Conservation (phyloP, 1,284 basidiomycete genomes). For the Coniferiporia weirii region DNA sequence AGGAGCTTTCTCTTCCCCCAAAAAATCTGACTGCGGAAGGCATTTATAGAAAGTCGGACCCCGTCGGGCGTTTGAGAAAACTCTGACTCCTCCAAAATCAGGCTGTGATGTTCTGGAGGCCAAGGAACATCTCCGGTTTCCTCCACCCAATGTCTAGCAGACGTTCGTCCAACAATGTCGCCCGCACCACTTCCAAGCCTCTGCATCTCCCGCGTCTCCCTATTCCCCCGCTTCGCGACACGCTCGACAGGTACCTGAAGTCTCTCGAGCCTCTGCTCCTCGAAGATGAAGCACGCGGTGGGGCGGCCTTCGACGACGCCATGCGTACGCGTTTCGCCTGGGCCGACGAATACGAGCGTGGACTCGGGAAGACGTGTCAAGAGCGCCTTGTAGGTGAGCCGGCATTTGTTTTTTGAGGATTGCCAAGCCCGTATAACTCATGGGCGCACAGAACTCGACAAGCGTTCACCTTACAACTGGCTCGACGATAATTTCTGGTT, state of each 20-base stretch:
- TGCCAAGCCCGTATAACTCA: slow-evolving; percentile 4
- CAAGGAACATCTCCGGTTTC: not conserved
- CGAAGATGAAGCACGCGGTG: slow-evolving; percentile 64
- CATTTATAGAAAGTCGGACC: not conserved
- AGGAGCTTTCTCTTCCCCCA: too few relatives aligned
- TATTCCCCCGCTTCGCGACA: slow-evolving; percentile 74
- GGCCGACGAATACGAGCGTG: slow-evolving; percentile 70
- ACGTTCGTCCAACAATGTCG: not conserved
- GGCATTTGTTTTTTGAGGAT: slow-evolving; percentile 25
- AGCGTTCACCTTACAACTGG: slow-evolving; percentile 87
- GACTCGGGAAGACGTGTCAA: slow-evolving; percentile 72
- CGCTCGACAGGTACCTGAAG: slow-evolving; percentile 75
- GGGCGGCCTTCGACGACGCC: slow-evolving; percentile 49
- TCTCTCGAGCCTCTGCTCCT: slow-evolving; percentile 78
- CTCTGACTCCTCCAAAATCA: not conserved
- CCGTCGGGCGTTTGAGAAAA: not conserved
- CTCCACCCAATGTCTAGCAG: not conserved
- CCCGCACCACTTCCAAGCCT: not conserved
- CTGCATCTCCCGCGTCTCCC: slow-evolving; percentile 64
- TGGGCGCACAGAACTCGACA: slow-evolving; percentile 67
- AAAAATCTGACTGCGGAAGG: too few relatives aligned
- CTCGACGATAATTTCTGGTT: slow-evolving; percentile 94
- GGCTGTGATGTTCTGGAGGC: not conserved
- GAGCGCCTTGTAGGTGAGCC: slow-evolving; percentile 68
- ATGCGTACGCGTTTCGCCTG: slow-evolving; percentile 57